Conservation (phyloP, 208 protist species). For the Crithidia sp. region DNA sequence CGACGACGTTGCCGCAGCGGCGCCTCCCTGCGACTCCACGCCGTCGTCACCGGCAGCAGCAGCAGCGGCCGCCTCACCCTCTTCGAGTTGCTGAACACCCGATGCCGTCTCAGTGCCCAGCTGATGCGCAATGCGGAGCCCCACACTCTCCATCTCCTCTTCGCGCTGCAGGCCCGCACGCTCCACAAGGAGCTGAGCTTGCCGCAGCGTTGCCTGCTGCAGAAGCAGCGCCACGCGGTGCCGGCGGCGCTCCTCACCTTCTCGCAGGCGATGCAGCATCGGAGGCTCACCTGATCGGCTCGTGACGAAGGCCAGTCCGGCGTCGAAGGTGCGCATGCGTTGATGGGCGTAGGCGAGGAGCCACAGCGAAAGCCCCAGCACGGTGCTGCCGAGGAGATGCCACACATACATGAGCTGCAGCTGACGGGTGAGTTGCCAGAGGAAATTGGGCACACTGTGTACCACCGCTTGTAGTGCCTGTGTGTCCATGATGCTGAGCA, state of each 20-base stretch:
- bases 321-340: conserved; percentile 20
- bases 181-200: not conserved
- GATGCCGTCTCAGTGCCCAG: too few species aligned
- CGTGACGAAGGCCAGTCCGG: conserved; percentile 10
- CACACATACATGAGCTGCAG: conserved; percentile 30
- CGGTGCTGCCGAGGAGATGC: conserved; percentile 11
- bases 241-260: not conserved
- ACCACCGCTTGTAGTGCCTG: not conserved
- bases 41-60: too few species aligned
- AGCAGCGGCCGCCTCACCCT: too few species aligned
- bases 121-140: too few species aligned
- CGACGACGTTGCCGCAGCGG: too few species aligned
- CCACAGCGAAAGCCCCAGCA: conserved; percentile 31
- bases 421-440: conserved; percentile 13
- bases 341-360: conserved; percentile 18
- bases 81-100: too few species aligned
- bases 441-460: not conserved
- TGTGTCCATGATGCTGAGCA: too few species aligned
- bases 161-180: not conserved
- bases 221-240: not conserved
- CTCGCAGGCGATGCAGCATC: conserved; percentile 9
- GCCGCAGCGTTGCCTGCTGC: not conserved
- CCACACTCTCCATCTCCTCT: too few species aligned
- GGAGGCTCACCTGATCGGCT: conserved; percentile 10
- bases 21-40: too few species aligned